phyloP scores from a whole-genome alignment of 495 filamentous ascomycete genomes.

The Bathelium albidoporum region DNA sequence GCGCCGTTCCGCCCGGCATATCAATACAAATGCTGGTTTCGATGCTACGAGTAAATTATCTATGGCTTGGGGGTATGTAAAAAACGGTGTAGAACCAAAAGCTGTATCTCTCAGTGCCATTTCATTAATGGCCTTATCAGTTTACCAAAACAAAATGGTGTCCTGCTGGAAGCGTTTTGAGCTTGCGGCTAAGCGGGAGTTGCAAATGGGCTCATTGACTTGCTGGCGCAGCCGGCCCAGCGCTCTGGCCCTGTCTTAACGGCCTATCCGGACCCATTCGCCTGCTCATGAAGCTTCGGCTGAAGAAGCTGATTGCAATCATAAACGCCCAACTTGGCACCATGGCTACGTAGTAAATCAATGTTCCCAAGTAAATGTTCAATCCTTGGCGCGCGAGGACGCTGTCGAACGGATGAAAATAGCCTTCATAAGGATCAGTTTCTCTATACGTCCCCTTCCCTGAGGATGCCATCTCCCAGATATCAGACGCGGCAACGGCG shows the following conservation, averaged over 20 bases:
- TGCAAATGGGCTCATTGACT: not conserved
- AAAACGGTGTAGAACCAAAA: not conserved
- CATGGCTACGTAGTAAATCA: constrained; percentile 47
- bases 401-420: constrained; percentile 74
- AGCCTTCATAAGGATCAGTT: constrained; percentile 52
- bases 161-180: not conserved
- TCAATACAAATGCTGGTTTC: not conserved
- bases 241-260: not conserved
- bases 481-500: constrained; percentile 23
- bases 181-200: not conserved
- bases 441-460: constrained; percentile 44
- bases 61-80: not conserved
- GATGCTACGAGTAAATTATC: not conserved
- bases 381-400: constrained; percentile 54
- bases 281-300: constrained; percentile 61
- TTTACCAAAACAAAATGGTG: not conserved
- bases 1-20: not conserved
- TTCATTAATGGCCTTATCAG: not conserved
- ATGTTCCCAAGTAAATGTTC: constrained; percentile 56
- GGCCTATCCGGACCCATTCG: not conserved
- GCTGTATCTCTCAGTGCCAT: not conserved
- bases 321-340: constrained; percentile 65
- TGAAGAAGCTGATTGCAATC: constrained; percentile 72
- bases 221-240: not conserved
- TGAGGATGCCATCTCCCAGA: constrained; percentile 44